Base-by-base conservation (phyloP, 2,329 filamentous ascomycete genomes). In the Aspergillus ochraceus region DNA sequence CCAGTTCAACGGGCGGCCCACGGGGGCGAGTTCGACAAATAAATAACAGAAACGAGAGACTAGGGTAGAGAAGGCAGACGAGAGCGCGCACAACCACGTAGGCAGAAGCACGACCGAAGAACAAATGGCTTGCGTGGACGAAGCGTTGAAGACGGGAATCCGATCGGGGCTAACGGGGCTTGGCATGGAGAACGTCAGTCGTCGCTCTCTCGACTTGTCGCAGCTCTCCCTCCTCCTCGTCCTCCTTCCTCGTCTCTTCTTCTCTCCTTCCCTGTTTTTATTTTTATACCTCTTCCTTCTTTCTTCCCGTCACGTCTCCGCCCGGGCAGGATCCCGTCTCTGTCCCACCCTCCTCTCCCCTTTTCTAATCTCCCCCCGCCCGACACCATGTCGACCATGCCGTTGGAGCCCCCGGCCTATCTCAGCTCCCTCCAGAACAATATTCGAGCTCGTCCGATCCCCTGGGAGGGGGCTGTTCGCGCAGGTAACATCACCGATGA, bases 401-500 rank as follows among this genome's bases (percentile, higher is more conserved):
- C 92, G 75, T 86, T 96, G 77, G 92, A 97, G 75, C 90, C 92
- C 68, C 93, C 93, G 60, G 90, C 91, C 60, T 97, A 97, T 78
- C 86, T 91, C 66, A 84, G 87, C 74, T 94, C 92, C 68, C 85
- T 97, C 68, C 93, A 97, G 82, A 96, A 91, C 86, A 98, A 98
- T 83, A 97, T 98, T 76, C 91, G 95, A 74, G 90, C 91, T 74
- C 88, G 95, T 68, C 93, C 93, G 66, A 97, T 99, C 79, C 93
- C 94, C 60, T 99, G 95, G 95, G 94, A 98, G 79, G 94, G 94
- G 71, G 93, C 94, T 71, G 92, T 96, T 67, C 88, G 95, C 77
- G 92, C 92, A 69, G 92, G 93, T 77, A 95, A 92, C 72, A 90
- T 99, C 79, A 96, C 91, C 60, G 94, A 98, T 68, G 89, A 90